These are phyloP conservation scores for Suillus discolor DNA, from an alignment of 768 basidiomycete genomes.

Conservation along the genomic window DNA sequence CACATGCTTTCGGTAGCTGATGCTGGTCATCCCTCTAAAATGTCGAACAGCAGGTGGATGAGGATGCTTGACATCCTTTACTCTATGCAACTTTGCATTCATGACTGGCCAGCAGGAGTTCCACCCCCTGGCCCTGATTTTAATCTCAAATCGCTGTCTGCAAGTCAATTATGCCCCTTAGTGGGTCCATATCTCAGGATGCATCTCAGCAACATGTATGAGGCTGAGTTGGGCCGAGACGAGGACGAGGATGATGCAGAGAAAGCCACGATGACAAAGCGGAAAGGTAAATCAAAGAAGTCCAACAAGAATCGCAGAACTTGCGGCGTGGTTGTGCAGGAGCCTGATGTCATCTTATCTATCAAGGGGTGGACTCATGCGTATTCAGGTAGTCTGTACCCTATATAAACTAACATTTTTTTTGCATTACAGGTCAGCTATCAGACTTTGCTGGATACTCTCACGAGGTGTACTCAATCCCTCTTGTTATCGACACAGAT, in stretches of 20 bases:
- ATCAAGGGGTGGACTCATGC: background rate
- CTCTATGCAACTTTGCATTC: background rate
- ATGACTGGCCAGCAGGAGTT: constrained; percentile 3
- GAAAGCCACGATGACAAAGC: background rate
- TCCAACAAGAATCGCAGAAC: background rate
- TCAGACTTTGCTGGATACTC: background rate
- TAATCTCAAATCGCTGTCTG: background rate
- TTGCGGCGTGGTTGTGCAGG: background rate
- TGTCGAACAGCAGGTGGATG: background rate
- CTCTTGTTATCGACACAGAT: background rate
- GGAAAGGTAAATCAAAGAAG: background rate
- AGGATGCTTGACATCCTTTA: background rate
- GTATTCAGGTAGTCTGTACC: background rate
- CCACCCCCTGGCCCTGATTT: background rate
- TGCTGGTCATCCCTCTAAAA: background rate
- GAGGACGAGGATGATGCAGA: background rate
- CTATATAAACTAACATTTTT: constrained; percentile 2
- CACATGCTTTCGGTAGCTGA: background rate
- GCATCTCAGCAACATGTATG: background rate
- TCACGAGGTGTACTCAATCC: background rate
- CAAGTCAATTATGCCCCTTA: background rate
- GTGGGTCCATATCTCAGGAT: background rate
- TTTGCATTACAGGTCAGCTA: background rate
- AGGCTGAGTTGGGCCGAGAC: background rate
- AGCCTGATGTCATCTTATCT: background rate